Percentiles rank a stretch among this genome's conserved stretches.
Conservation (phyloP, 2,329 filamentous ascomycete genomes). For the Hypomyces perniciosus region DNA sequence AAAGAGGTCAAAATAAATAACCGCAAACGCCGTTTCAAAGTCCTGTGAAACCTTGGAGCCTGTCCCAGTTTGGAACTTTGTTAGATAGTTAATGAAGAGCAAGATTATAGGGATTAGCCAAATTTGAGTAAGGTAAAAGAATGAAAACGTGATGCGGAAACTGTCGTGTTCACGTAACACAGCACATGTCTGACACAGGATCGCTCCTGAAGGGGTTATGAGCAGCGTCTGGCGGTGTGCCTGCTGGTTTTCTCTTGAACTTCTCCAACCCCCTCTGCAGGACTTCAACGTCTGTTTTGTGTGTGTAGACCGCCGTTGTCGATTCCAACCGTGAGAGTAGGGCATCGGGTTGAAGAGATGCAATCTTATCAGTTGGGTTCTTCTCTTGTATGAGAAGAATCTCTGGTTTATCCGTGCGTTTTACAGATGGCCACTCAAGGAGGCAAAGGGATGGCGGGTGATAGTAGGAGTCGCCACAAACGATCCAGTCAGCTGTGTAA, state of each 20-base stretch:
- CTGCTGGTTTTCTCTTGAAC: constrained; percentile 12
- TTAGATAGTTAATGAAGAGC: too few species aligned
- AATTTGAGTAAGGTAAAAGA: background rate
- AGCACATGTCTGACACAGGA: constrained; percentile 12
- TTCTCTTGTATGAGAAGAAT: constrained; percentile 18
- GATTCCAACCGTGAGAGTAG: background rate
- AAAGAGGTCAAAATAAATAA: too few species aligned
- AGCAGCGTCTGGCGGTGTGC: background rate
- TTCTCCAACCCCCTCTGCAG: constrained; percentile 19
- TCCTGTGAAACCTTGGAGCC: too few species aligned
- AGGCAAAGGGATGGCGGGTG: constrained; percentile 31
- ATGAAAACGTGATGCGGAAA: background rate
- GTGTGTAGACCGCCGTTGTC: constrained; percentile 7
- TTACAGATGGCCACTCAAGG: constrained; percentile 23
- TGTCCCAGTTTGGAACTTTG: too few species aligned
- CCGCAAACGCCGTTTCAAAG: too few species aligned
- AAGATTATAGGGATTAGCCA: too few species aligned
- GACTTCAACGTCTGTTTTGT: constrained; percentile 7
- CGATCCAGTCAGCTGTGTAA: constrained; percentile 48
- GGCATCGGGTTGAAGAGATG: background rate
- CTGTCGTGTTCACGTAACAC: background rate
- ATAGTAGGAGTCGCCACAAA: constrained; percentile 29
- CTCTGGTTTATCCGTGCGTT: constrained; percentile 14
- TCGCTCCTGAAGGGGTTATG: constrained; percentile 18
- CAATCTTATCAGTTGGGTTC: background rate